These are phyloP conservation scores for Trichoderma aggressivum DNA, from an alignment of 2,329 filamentous ascomycete species.

Conservation along the genomic window DNA sequence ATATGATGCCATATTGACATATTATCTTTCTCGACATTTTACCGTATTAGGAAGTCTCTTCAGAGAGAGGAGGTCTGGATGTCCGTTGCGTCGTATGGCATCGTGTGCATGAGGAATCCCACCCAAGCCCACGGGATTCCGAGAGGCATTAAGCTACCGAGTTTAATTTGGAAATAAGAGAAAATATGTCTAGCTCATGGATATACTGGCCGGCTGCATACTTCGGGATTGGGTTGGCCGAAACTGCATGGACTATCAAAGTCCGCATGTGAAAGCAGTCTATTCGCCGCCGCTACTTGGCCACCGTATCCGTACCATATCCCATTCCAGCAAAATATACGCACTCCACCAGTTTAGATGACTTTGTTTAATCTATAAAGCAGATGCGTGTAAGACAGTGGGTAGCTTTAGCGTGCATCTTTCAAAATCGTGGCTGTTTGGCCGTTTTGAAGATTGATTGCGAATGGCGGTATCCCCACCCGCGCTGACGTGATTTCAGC, in stretches of 20 bases:
- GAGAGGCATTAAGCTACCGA: background rate
- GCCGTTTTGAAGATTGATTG: background rate
- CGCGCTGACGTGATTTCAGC: slow-evolving; percentile 15
- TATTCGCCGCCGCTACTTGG: background rate
- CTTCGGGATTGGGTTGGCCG: background rate
- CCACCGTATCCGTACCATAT: background rate
- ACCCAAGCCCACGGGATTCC: background rate
- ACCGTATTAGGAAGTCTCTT: background rate
- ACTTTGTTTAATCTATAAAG: background rate
- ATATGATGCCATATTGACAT: background rate
- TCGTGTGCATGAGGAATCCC: background rate
- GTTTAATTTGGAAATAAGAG: background rate
- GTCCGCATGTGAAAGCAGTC: background rate
- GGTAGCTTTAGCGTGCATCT: background rate
- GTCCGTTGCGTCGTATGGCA: no score
- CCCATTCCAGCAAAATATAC: background rate
- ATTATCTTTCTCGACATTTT: background rate
- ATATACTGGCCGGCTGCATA: background rate
- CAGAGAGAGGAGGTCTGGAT: background rate
- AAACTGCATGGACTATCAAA: background rate
- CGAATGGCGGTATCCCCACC: slow-evolving; percentile 18
- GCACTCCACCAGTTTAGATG: background rate
- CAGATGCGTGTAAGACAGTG: background rate
- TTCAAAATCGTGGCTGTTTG: background rate
- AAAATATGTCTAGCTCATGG: background rate